Evolutionary conservation across 805 yeast species (phyloP).

Genomic region (Ogataea nonfermentans): DNA sequence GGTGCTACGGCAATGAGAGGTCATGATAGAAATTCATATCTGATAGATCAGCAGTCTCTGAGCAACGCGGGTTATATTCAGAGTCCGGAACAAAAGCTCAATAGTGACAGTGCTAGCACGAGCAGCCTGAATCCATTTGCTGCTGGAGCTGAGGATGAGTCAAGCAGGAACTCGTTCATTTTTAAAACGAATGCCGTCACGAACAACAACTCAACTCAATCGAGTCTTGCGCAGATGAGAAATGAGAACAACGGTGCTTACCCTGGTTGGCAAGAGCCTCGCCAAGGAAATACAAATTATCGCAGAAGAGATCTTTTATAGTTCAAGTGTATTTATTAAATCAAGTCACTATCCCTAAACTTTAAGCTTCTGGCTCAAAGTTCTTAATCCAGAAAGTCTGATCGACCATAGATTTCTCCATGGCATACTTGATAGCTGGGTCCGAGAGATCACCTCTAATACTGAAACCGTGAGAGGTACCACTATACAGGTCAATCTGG

Average conservation of each 20-base stretch:
- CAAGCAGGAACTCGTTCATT: constrained; percentile 20
- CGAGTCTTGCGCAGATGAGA: constrained; percentile 8
- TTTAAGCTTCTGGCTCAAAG: constrained; percentile 20
- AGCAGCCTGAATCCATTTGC: constrained; percentile 22
- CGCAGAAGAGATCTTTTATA: constrained; percentile 19
- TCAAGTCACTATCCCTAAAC: background rate
- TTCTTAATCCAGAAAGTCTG: constrained; percentile 38
- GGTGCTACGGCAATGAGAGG: constrained; percentile 70
- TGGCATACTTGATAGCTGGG: constrained; percentile 59
- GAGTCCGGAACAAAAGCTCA: constrained; percentile 24
- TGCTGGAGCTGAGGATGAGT: constrained; percentile 15
- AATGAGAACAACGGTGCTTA: constrained; percentile 6
- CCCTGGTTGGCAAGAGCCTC: constrained; percentile 1
- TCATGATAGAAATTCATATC: constrained; percentile 44
- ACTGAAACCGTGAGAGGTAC: constrained; percentile 75
- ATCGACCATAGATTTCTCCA: constrained; percentile 57
- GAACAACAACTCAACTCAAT: constrained; percentile 9
- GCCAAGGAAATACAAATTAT: constrained; percentile 11
- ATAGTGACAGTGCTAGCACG: constrained; percentile 15
- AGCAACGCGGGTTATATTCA: constrained; percentile 27
- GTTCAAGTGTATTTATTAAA: constrained; percentile 5
- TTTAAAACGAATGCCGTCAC: constrained; percentile 15
- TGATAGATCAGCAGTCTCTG: constrained; percentile 25
- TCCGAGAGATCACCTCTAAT: constrained; percentile 67
- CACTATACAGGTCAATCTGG: constrained; percentile 60